Base-by-base conservation (phyloP, 2,329 filamentous ascomycete species). In the Westerdykella ornata region DNA sequence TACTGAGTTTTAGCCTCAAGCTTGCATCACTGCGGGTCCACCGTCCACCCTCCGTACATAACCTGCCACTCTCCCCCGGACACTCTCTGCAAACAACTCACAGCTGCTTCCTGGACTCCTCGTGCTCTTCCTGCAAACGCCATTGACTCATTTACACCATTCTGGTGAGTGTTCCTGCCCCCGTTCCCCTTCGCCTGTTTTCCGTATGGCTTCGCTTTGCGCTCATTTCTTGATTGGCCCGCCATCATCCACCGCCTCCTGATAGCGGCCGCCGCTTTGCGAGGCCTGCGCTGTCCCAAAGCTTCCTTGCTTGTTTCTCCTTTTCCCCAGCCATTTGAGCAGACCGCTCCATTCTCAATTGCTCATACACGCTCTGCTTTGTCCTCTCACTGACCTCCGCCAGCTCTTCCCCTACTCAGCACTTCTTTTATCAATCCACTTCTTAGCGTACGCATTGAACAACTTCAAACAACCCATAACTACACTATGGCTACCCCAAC, bases 401-500 rank as follows among this genome's bases (percentile, higher is more conserved):
- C 35, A 38, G 34, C 37, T 36, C 28, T 56, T 47, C 47, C 46
- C 8, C 38, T 17, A 20, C 38, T 43, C 29, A 29, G 37, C 32
- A 35, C 38, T 35, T 43, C 42, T 37, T 45, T 35, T 30, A 36
- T 42, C 42, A 38, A 51, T 26, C 44, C 45, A 49, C 39, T 40
- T 15, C 30, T 33, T 33, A n/a, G 30, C 30, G 22, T 26, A 26
- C 22, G 22, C 22, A 26, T 26, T 9, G 22, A 26, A 47, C 40
- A 44, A 43, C 48, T 46, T 43, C 34, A 19, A 19, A 20, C 43
- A 19, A 29, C 29, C 16, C 30, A 47, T 41, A 49, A 42, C 48
- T 15, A 56, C 53, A 66, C 51, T 52, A 72, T 72, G 70, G 68
- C 77, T 54, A 70, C 72, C 42, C 56, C 81, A 31, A 69, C 68